These are phyloP conservation scores for Drechslerella stenobrocha DNA, from an alignment of 2,329 filamentous ascomycete species.

Conservation along the genomic window DNA sequence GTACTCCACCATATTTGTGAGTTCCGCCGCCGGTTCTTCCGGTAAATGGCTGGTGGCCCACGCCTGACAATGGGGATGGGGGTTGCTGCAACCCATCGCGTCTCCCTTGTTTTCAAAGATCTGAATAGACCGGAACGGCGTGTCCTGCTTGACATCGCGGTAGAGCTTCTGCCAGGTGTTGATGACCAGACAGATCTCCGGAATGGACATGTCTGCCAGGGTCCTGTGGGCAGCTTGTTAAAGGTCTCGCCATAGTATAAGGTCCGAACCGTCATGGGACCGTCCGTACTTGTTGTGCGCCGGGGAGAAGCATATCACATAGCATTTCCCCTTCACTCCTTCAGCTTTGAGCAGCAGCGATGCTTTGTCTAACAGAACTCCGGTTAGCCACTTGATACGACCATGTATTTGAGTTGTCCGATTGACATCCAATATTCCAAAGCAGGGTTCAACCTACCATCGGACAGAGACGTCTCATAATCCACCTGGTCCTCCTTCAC, in stretches of 20 bases:
- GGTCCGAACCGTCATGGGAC: neutral
- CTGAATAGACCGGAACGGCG: conserved; percentile 91
- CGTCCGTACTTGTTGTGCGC: conserved; percentile 71
- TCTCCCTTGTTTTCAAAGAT: conserved; percentile 99
- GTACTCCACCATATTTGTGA: conserved; percentile 78
- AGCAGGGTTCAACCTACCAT: conserved; percentile 12
- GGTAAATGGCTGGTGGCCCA: conserved; percentile 92
- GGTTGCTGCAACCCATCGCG: conserved; percentile 98
- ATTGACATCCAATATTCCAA: conserved; percentile 6
- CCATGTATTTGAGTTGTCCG: too few relatives aligned
- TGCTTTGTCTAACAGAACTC: conserved; percentile 57
- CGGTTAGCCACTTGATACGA: too few relatives aligned
- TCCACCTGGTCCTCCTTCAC: conserved; percentile 90
- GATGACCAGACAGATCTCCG: conserved; percentile 78
- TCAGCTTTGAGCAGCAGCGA: conserved; percentile 78
- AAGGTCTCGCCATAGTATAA: neutral
- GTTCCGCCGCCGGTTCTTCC: conserved; percentile 81
- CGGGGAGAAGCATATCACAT: conserved; percentile 91
- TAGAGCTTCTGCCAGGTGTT: conserved; percentile 93
- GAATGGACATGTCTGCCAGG: conserved; percentile 79
- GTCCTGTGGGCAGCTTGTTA: conserved; percentile 59
- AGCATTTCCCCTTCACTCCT: conserved; percentile 90
- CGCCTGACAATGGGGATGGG: conserved; percentile 93
- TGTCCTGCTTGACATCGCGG: conserved; percentile 71
- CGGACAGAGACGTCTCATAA: conserved; percentile 61